Evolutionary conservation across 306 rosid genomes (phyloP).

Genomic region (Quillaja saponaria): DNA sequence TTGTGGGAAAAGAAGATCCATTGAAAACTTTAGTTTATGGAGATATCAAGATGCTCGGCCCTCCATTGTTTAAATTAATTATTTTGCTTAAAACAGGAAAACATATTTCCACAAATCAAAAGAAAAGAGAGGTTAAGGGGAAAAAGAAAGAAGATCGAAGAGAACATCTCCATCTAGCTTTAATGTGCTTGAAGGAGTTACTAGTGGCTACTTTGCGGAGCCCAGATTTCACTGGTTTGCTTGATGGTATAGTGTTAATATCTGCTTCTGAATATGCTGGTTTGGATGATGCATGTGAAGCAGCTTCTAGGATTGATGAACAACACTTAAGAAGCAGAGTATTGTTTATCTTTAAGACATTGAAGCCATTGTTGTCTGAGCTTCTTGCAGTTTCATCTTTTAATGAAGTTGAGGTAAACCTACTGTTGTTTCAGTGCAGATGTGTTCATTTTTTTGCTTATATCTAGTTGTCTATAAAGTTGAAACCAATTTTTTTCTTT

Average conservation of each 20-base stretch:
- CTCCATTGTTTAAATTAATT: slow-evolving; percentile 35
- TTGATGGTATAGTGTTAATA: slow-evolving; percentile 37
- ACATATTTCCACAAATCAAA: slow-evolving; percentile 23
- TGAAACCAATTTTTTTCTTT: not conserved
- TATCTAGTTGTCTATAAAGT: not conserved
- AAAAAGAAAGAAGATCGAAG: slow-evolving; percentile 35
- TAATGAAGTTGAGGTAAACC: slow-evolving; percentile 40
- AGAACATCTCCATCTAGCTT: slow-evolving; percentile 40
- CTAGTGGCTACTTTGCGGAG: slow-evolving; percentile 18
- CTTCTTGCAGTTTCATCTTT: slow-evolving; percentile 30
- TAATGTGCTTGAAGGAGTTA: slow-evolving; percentile 45
- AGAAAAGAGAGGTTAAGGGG: slow-evolving; percentile 42
- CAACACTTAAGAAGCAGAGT: slow-evolving; percentile 31
- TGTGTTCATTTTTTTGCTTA: not conserved
- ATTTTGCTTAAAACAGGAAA: slow-evolving; percentile 24
- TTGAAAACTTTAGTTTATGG: slow-evolving; percentile 40
- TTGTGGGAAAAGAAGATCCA: slow-evolving; percentile 29
- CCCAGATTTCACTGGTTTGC: slow-evolving; percentile 34
- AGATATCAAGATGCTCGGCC: slow-evolving; percentile 35
- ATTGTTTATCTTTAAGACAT: slow-evolving; percentile 36
- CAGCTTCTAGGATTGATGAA: slow-evolving; percentile 31
- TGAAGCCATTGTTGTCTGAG: slow-evolving; percentile 40
- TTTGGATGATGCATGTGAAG: slow-evolving; percentile 24
- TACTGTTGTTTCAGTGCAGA: not conserved
- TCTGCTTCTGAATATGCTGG: slow-evolving; percentile 8